phyloP scores from a whole-genome alignment of 1,139 yeast species.

The Nematodospora anomalae region DNA sequence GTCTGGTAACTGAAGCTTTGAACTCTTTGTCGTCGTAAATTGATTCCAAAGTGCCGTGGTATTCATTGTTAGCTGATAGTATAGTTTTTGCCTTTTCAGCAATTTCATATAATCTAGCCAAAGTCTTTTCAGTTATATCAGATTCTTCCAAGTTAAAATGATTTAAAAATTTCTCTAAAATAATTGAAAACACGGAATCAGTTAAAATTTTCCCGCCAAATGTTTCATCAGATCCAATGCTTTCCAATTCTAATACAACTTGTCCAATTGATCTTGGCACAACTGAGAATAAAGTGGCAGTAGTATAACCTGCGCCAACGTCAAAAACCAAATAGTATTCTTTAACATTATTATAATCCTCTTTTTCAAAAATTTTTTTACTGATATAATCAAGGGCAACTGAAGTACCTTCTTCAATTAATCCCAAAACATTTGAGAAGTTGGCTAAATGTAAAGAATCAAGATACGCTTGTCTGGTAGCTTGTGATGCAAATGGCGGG shows the following conservation, averaged over 20 bases:
- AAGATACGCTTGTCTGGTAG: conserved; percentile 67
- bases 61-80: conserved; percentile 84
- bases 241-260: conserved; percentile 60
- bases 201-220: conserved; percentile 82
- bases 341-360: conserved; percentile 35
- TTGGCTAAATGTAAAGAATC: conserved; percentile 78
- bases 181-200: conserved; percentile 56
- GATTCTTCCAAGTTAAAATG: conserved; percentile 37
- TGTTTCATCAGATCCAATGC: conserved; percentile 62
- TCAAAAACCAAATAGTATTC: conserved; percentile 79
- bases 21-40: conserved; percentile 72
- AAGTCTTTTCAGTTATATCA: conserved; percentile 53
- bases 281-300: conserved; percentile 77
- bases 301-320: conserved; percentile 90
- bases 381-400: conserved; percentile 79
- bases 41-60: conserved; percentile 68
- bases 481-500: conserved; percentile 67
- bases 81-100: conserved; percentile 87
- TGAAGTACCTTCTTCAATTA: conserved; percentile 89
- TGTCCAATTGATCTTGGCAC: conserved; percentile 42
- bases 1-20: conserved; percentile 61
- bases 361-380: conserved; percentile 42
- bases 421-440: conserved; percentile 55
- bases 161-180: conserved; percentile 56
- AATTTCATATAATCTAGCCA: conserved; percentile 71